A percentile compares a stretch with the other conserved stretches of the same genome.
These are phyloP conservation scores for Blastobotrys buckinghamii DNA, from an alignment of 1,139 yeast species.

Conservation along the genomic window DNA sequence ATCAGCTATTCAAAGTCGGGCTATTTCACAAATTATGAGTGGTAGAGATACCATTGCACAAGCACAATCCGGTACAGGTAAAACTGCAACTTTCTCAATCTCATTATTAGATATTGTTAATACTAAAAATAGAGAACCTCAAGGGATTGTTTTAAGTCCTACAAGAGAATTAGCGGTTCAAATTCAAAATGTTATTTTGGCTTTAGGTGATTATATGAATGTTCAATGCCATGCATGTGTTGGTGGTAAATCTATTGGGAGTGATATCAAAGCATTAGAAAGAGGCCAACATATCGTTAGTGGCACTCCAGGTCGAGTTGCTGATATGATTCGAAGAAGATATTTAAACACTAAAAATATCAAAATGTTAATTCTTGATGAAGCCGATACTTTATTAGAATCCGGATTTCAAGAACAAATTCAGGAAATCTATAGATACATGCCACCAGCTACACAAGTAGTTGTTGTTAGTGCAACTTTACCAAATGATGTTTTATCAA, in stretches of 20 bases:
- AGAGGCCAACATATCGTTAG: conserved; percentile 94
- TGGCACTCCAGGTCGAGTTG: conserved; percentile 99
- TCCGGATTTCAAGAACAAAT: conserved; percentile 98
- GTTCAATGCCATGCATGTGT: conserved; percentile 96
- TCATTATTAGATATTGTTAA: conserved; percentile 94
- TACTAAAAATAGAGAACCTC: conserved; percentile 35
- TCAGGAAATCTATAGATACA: conserved; percentile 89
- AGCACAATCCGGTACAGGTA: conserved; percentile 99
- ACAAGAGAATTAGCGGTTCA: conserved; percentile 98
- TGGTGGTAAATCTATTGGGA: conserved; percentile 93
- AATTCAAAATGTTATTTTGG: conserved; percentile 92
- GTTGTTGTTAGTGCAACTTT: conserved; percentile 95
- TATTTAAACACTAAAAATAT: conserved; percentile 81
- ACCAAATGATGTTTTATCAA: conserved; percentile 96
- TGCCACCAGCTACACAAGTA: conserved; percentile 94
- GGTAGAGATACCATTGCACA: conserved; percentile 98
- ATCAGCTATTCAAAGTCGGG: conserved; percentile 97
- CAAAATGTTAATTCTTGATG: conserved; percentile 97
- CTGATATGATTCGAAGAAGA: conserved; percentile 95
- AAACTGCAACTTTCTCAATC: conserved; percentile 98
- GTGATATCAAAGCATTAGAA: conserved; percentile 88
- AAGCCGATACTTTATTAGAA: conserved; percentile 98
- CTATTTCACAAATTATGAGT: conserved; percentile 92
- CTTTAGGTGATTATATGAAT: conserved; percentile 90
- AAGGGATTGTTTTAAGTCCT: conserved; percentile 95